Base-by-base conservation (phyloP, 495 filamentous ascomycete species). In the Xylaria nigripes region DNA sequence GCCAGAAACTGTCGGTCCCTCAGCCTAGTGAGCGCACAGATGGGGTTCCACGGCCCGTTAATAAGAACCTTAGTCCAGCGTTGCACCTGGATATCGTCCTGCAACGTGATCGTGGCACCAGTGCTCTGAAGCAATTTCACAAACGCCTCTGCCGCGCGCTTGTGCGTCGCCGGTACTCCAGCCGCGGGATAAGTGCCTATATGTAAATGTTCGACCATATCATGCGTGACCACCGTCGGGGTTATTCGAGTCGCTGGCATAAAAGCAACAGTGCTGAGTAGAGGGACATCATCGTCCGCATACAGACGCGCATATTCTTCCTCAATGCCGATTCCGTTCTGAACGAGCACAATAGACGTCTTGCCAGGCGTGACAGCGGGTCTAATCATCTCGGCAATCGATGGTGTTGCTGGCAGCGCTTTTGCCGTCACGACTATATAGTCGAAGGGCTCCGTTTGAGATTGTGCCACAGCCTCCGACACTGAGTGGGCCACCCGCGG, bases 241-340 rank as follows among this genome's bases (percentile, higher is more conserved):
- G 32, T 41, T 16, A 64, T 61, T 62, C 79, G 76, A 6, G 72
- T 76, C 2, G 67, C 68, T 15, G 75, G 74, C 22, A 78, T 67
- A 58, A 79, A 80, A 16, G 76, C 72, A 0, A 76, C 76, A 32
- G 61, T 66, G 59, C 70, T 74, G 18, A 80, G 27, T 38, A 78
- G 44, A 40, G 76, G 61, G 56, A 49, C 45, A n/a, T 50, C 25
- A 42, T 77, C 77, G 5, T 52, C 44, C 0, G 78, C 76, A 54
- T 75, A 81, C n/a, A 57, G 50, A 6, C 55, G 45, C 1, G 65
- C 57, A 48, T 74, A 76, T 45, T 72, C 70, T 10, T 72, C 67
- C 59, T 82, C 78, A 55, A 80, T 78, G 10, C 70, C 72, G 45
- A 82, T 74, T 7, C 80, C 78, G 60, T 82, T 82, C 61, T 82